Conservation (phyloP, 23 red algal genomes). For the Chondrus crispus region DNA sequence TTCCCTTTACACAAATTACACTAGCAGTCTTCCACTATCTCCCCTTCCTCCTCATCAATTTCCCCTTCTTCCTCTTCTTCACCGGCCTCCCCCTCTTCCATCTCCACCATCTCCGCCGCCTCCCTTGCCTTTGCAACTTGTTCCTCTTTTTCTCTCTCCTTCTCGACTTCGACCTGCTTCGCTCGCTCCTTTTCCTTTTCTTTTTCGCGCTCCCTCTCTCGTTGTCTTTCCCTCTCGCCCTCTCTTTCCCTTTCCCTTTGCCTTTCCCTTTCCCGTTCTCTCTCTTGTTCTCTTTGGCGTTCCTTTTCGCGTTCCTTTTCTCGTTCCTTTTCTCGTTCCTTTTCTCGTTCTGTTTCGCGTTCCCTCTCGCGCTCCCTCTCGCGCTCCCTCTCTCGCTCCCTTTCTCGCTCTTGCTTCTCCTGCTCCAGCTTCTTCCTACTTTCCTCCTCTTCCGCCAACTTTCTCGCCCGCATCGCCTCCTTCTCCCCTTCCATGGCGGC, state of each 20-base stretch:
- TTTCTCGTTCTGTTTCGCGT: not conserved
- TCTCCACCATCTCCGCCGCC: not conserved
- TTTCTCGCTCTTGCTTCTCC: not conserved
- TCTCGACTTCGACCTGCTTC: not conserved
- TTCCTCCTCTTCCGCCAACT: too few relatives aligned
- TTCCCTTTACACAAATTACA: too few relatives aligned
- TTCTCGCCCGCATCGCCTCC: too few relatives aligned
- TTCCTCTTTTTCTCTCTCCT: not conserved
- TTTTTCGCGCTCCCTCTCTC: not conserved
- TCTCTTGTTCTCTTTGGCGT: not conserved
- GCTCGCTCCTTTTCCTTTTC: not conserved
- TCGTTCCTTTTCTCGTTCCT: not conserved
- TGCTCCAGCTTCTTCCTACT: not conserved
- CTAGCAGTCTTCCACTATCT: not conserved
- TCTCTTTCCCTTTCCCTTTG: slow-evolving; percentile 27
- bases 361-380: not conserved
- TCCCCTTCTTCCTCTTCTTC: not conserved
- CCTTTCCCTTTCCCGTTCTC: not conserved
- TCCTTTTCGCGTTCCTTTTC: not conserved
- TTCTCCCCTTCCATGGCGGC: too few relatives aligned
- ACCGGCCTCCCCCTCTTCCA: not conserved
- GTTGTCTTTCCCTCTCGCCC: not conserved
- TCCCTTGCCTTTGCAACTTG: not conserved
- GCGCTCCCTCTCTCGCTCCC: not conserved
- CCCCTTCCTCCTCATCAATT: not conserved